phyloP scores from a whole-genome alignment of 192 early-diverging fungal genomes.

The Dissophora ornata region DNA sequence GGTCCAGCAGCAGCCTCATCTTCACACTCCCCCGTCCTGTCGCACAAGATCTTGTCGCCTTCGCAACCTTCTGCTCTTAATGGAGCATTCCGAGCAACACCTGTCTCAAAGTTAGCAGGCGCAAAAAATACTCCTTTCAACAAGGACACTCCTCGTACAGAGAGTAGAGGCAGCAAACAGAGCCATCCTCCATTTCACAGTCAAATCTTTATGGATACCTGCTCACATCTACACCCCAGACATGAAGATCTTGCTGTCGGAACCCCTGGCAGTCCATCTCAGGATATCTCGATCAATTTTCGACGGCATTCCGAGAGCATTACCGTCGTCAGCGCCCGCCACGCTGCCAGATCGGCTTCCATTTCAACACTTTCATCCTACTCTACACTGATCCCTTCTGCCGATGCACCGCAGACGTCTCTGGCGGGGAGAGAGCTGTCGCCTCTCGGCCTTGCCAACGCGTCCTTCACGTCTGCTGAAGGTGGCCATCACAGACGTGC shows the following conservation, averaged over 20 bases:
- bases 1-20: neutral
- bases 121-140: neutral
- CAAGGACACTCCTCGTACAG: constrained; percentile 3
- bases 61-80: neutral
- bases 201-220: constrained; percentile 23
- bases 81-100: constrained; percentile 3
- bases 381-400: neutral
- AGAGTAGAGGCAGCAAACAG: neutral
- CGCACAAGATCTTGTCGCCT: neutral
- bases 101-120: neutral
- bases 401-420: too few species aligned
- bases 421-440: too few species aligned
- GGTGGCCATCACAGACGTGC: too few species aligned
- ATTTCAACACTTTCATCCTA: neutral
- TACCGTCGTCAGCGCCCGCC: neutral
- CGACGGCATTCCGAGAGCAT: constrained; percentile 20
- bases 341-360: neutral
- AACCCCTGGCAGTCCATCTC: neutral
- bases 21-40: neutral
- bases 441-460: too few species aligned
- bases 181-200: constrained; percentile 15
- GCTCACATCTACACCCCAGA: constrained; percentile 17
- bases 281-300: constrained; percentile 11
- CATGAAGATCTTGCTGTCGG: neutral
- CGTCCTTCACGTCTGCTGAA: constrained; percentile 3